phyloP scores from a whole-genome alignment of 2,329 filamentous ascomycete species.

The Aspergillus fischeri region DNA sequence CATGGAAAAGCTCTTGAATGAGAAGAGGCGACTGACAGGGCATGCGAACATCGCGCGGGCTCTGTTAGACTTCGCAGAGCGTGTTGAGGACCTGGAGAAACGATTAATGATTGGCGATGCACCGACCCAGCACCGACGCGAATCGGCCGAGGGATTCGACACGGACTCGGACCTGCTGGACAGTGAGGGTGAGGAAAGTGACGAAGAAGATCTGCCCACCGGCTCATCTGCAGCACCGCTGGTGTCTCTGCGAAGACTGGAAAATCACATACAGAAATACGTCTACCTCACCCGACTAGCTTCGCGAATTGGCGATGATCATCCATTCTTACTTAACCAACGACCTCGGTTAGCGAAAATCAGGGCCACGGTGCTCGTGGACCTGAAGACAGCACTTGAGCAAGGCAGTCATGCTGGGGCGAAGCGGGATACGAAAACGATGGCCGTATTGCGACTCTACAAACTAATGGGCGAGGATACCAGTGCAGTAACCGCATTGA shows the following conservation, averaged over 20 bases:
- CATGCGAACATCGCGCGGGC: conserved; percentile 60
- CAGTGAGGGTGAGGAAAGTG: conserved; percentile 31
- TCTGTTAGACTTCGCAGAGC: conserved; percentile 43
- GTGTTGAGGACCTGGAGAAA: conserved; percentile 59
- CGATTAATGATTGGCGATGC: conserved; percentile 62
- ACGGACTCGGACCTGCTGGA: conserved; percentile 34
- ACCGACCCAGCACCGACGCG: conserved; percentile 14
- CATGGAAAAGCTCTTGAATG: conserved; percentile 58
- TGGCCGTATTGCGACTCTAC: conserved; percentile 59
- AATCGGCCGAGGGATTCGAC: conserved; percentile 21
- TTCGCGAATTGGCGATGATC: conserved; percentile 49
- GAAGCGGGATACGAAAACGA: conserved; percentile 38
- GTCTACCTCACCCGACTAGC: conserved; percentile 52
- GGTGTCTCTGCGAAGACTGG: conserved; percentile 45
- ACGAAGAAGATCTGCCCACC: conserved; percentile 39
- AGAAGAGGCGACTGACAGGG: conserved; percentile 61
- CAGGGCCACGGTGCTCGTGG: conserved; percentile 59
- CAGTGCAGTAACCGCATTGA: conserved; percentile 57
- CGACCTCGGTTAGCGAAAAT: conserved; percentile 54
- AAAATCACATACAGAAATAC: conserved; percentile 56
- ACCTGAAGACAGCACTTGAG: conserved; percentile 60
- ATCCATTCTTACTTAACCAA: conserved; percentile 62
- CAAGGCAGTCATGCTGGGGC: conserved; percentile 45
- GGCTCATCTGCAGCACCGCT: conserved; percentile 30
- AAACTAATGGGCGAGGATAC: conserved; percentile 56